Conservation (phyloP, 805 yeast species). For the Candida ficus region DNA sequence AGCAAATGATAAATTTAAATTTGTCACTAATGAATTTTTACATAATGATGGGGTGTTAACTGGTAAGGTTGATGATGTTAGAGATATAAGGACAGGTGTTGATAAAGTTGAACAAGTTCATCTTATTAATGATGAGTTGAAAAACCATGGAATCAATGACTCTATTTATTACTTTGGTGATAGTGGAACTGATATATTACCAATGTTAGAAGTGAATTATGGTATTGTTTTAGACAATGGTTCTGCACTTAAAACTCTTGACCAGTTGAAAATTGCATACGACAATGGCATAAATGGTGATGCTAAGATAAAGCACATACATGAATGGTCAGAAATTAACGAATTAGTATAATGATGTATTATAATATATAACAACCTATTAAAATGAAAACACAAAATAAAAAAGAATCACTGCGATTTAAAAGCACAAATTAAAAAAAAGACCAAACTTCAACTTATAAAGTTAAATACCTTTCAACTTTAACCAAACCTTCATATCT, state of each 20-base stretch:
- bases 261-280: conserved; percentile 20
- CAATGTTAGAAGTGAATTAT: conserved; percentile 40
- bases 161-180: conserved; percentile 52
- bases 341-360: conserved; percentile 12
- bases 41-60: conserved; percentile 26
- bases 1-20: conserved; percentile 20
- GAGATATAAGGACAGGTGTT: conserved; percentile 44
- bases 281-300: conserved; percentile 15
- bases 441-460: conserved; percentile 22
- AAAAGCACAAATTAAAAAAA: background rate
- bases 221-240: conserved; percentile 44
- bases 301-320: conserved; percentile 16
- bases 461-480: conserved; percentile 43
- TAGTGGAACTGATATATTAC: conserved; percentile 52
- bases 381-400: no score
- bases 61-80: conserved; percentile 20
- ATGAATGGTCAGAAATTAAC: conserved; percentile 19
- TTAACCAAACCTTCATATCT: conserved; percentile 63
- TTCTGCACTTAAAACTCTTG: conserved; percentile 25
- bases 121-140: conserved; percentile 16
- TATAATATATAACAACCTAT: no score
- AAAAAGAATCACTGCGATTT: no score
- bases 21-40: conserved; percentile 49
- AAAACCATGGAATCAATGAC: conserved; percentile 14
- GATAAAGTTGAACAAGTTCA: conserved; percentile 39